Conservation (phyloP, 371 early-diverging fungal species). For the Mortierella sp. region DNA sequence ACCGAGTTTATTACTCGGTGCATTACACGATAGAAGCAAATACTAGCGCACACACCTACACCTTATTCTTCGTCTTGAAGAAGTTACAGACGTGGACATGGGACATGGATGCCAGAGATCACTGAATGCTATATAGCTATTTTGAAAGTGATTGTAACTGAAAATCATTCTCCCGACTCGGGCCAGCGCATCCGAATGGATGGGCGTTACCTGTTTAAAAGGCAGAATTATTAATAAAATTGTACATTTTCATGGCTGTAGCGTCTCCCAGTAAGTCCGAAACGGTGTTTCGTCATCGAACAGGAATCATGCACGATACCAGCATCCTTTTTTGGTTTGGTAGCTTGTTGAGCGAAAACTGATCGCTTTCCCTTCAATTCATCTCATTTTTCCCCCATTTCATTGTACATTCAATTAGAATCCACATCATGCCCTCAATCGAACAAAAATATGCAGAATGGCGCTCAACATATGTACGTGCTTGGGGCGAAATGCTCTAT, state of each 20-base stretch:
- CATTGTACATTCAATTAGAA: background rate
- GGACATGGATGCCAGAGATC: no score
- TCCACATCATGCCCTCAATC: conserved; percentile 34
- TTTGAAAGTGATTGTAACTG: conserved; percentile 4
- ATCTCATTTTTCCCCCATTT: background rate
- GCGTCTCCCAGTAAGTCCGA: background rate
- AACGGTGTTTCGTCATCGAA: conserved; percentile 3
- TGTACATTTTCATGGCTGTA: background rate
- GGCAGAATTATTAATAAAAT: no score
- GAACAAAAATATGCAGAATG: conserved; percentile 45
- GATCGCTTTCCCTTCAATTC: background rate
- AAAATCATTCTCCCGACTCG: conserved; percentile 36
- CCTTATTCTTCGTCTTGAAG: no score
- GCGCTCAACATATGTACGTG: conserved; percentile 43
- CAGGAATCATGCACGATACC: background rate
- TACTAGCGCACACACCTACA: no score
- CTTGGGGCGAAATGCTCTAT: conserved; percentile 49
- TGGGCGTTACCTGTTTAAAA: no score
- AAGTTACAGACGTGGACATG: no score
- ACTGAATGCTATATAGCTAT: no score
- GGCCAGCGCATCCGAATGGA: background rate
- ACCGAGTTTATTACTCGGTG: no score
- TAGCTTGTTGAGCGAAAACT: background rate
- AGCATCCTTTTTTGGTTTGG: background rate
- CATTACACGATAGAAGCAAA: no score